These are phyloP conservation scores for Dryas octopetala DNA, from an alignment of 306 rosid species.

Conservation along the genomic window DNA sequence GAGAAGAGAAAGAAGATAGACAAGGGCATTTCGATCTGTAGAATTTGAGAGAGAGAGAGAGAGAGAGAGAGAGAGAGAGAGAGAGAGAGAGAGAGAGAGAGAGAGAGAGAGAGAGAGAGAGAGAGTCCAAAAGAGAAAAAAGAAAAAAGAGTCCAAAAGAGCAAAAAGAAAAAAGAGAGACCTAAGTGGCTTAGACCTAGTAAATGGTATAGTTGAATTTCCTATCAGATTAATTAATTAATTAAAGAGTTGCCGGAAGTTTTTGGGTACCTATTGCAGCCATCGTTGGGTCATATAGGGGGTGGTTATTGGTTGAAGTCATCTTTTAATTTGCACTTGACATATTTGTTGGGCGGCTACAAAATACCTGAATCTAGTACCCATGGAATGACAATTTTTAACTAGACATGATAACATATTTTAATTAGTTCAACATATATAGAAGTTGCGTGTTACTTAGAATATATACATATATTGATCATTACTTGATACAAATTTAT, in stretches of 20 bases:
- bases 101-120: background rate
- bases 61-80: background rate
- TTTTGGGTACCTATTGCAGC: background rate
- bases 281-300: background rate
- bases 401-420: too few species aligned
- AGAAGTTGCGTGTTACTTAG: too few species aligned
- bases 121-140: background rate
- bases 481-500: too few species aligned
- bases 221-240: background rate
- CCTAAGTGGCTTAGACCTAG: background rate
- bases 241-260: background rate
- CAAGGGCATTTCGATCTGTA: background rate
- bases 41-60: background rate
- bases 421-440: too few species aligned
- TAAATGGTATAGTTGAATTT: background rate
- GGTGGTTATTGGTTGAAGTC: background rate
- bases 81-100: background rate
- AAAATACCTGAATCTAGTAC: background rate
- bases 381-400: too few species aligned
- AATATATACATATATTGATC: too few species aligned
- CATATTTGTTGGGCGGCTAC: background rate
- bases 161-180: background rate
- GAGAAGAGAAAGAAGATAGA: background rate
- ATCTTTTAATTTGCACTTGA: background rate
- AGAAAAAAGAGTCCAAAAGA: background rate